Percentiles rank a stretch among this genome's conserved stretches.
Conservation (phyloP, 805 yeast species). For the Tetrapisispora arboricola region DNA sequence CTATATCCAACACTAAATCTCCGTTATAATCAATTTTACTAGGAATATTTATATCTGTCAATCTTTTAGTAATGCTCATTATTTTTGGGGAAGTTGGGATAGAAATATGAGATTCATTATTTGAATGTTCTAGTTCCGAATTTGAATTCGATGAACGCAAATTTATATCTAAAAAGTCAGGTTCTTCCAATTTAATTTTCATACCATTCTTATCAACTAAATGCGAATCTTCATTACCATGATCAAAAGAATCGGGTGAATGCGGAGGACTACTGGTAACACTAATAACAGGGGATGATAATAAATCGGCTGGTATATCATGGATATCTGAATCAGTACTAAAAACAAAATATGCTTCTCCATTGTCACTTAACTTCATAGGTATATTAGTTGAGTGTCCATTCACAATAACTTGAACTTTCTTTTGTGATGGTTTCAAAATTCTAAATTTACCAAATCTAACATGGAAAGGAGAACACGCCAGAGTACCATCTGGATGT, state of each 20-base stretch:
- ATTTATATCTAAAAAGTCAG: conserved; percentile 27
- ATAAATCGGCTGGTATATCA: conserved; percentile 63
- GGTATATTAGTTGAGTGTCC: conserved; percentile 73
- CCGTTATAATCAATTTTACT: conserved; percentile 83
- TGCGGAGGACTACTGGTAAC: conserved; percentile 53
- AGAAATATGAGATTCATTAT: neutral
- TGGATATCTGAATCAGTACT: conserved; percentile 54
- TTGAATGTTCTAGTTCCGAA: neutral
- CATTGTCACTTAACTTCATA: conserved; percentile 95
- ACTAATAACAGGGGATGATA: conserved; percentile 78
- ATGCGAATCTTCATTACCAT: conserved; percentile 4
- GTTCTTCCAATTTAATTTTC: conserved; percentile 20
- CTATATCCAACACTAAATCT: conserved; percentile 83
- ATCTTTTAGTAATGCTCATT: conserved; percentile 47
- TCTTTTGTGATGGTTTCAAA: conserved; percentile 88
- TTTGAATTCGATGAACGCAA: neutral
- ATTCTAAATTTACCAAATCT: conserved; percentile 92
- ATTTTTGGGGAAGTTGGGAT: conserved; percentile 2
- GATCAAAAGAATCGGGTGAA: conserved; percentile 13
- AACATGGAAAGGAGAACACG: conserved; percentile 94
- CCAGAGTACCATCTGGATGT: conserved; percentile 64
- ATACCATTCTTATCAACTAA: conserved; percentile 1
- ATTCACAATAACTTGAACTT: conserved; percentile 80
- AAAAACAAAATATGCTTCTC: conserved; percentile 95
- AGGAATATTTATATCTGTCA: conserved; percentile 70